A percentile compares a stretch with the other conserved stretches of the same genome.
Conservation (phyloP, 192 early-diverging fungal genomes). For the Backusella circina region DNA sequence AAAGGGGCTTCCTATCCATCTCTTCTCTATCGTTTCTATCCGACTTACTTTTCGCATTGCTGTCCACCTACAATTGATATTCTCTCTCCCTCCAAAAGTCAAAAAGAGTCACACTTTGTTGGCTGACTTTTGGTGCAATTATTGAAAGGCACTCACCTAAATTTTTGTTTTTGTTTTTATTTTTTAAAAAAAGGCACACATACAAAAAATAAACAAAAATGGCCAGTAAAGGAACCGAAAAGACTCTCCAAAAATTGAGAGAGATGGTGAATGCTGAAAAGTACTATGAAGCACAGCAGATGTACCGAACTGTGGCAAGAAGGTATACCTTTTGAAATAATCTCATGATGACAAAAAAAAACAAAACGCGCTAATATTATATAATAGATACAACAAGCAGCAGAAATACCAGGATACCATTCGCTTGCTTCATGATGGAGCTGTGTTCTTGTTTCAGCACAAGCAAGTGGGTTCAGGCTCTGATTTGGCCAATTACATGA, state of each 20-base stretch:
- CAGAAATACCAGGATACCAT: slow-evolving; percentile 74
- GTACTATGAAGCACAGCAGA: slow-evolving; percentile 98
- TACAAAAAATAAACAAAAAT: neutral
- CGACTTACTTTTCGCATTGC: too few species aligned
- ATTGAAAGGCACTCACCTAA: too few species aligned
- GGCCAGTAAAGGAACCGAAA: slow-evolving; percentile 51
- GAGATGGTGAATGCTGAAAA: slow-evolving; percentile 68
- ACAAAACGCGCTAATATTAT: neutral
- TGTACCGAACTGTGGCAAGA: slow-evolving; percentile 91
- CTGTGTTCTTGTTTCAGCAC: slow-evolving; percentile 70
- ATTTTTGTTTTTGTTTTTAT: too few species aligned
- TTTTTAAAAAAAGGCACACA: neutral
- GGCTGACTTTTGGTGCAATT: too few species aligned
- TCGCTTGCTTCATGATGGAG: slow-evolving; percentile 77
- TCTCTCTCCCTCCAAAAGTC: too few species aligned
- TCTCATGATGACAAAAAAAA: neutral
- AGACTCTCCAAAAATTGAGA: slow-evolving; percentile 65
- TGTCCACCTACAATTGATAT: too few species aligned
- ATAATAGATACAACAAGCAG: slow-evolving; percentile 86
- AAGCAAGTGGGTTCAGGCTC: slow-evolving; percentile 79
- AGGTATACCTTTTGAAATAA: slow-evolving; percentile 40
- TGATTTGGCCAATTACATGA: slow-evolving; percentile 78
- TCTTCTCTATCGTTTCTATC: too few species aligned
- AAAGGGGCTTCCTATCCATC: too few species aligned
- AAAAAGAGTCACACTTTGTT: too few species aligned